Conservation (phyloP, 805 yeast genomes). For the Cyberlindnera amylophila region DNA sequence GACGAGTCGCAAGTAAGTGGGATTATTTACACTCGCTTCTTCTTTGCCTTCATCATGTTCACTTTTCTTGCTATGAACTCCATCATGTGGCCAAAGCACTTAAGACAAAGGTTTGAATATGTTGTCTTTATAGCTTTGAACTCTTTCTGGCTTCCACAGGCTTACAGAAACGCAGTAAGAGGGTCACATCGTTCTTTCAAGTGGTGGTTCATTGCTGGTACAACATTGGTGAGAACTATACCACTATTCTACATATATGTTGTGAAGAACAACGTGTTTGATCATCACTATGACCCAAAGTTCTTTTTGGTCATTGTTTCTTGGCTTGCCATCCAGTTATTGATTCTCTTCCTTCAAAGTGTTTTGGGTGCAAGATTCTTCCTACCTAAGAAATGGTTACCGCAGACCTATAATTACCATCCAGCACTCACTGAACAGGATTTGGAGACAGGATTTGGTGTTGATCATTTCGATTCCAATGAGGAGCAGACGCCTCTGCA, state of each 20-base stretch:
- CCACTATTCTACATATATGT: conserved; percentile 66
- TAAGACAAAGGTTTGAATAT: conserved; percentile 57
- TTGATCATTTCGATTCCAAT: conserved; percentile 35
- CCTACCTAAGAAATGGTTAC: conserved; percentile 67
- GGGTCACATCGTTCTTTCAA: conserved; percentile 64
- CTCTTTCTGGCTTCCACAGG: conserved; percentile 88
- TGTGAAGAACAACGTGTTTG: conserved; percentile 53
- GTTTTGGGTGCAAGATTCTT: conserved; percentile 78
- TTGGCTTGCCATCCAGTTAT: conserved; percentile 63
- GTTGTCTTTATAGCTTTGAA: conserved; percentile 46
- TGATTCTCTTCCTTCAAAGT: conserved; percentile 57
- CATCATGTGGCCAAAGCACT: conserved; percentile 56
- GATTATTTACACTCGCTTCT: conserved; percentile 54
- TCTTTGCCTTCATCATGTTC: conserved; percentile 48
- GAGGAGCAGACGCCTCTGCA: conserved; percentile 23
- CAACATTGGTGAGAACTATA: conserved; percentile 53
- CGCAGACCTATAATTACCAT: conserved; percentile 85
- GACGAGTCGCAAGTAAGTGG: conserved; percentile 57
- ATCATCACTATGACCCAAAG: conserved; percentile 59
- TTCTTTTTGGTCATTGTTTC: conserved; percentile 42
- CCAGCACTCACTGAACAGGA: conserved; percentile 57
- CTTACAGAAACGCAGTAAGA: conserved; percentile 67
- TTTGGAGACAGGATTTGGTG: conserved; percentile 57
- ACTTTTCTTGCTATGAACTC: conserved; percentile 57
- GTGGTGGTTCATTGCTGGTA: conserved; percentile 75